A percentile compares a stretch with the other conserved stretches of the same genome.
phyloP scores from a whole-genome alignment of 1,284 basidiomycete genomes.

The Sporisorium scitamineum region DNA sequence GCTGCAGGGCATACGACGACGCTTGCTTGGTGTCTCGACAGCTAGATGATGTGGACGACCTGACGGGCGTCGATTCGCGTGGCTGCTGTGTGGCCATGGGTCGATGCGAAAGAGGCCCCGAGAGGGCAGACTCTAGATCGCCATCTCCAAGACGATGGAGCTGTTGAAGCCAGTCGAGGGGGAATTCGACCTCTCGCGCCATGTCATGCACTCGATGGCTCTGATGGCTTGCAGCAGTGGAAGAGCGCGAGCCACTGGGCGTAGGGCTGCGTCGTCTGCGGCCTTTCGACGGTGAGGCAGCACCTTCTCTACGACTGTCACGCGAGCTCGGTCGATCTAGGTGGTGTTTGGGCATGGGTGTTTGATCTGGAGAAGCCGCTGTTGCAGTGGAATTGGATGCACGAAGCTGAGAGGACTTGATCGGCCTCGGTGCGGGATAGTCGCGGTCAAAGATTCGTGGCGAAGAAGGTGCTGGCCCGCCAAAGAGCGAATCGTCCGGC shows the following conservation, averaged over 20 bases:
- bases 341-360: constrained; percentile 45
- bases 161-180: constrained; percentile 39
- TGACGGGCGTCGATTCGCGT: constrained; percentile 44
- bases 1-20: constrained; percentile 28
- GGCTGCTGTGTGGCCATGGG: constrained; percentile 21
- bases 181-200: constrained; percentile 38
- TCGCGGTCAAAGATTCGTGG: constrained; percentile 33
- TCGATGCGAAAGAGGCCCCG: constrained; percentile 43
- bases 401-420: constrained; percentile 6
- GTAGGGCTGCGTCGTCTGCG: constrained; percentile 25
- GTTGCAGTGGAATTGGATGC: background rate
- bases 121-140: constrained; percentile 33
- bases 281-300: constrained; percentile 24
- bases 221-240: background rate
- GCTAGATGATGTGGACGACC: constrained; percentile 11
- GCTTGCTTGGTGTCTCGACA: constrained; percentile 6
- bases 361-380: constrained; percentile 37
- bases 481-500: constrained; percentile 42
- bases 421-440: constrained; percentile 12
- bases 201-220: constrained; percentile 21
- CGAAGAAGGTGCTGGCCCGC: constrained; percentile 19
- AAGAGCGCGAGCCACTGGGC: constrained; percentile 14
- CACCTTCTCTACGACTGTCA: constrained; percentile 26
- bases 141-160: constrained; percentile 30
- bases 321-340: constrained; percentile 24